Conservation (phyloP, 208 protist species). For the Trypanosoma theileri region DNA sequence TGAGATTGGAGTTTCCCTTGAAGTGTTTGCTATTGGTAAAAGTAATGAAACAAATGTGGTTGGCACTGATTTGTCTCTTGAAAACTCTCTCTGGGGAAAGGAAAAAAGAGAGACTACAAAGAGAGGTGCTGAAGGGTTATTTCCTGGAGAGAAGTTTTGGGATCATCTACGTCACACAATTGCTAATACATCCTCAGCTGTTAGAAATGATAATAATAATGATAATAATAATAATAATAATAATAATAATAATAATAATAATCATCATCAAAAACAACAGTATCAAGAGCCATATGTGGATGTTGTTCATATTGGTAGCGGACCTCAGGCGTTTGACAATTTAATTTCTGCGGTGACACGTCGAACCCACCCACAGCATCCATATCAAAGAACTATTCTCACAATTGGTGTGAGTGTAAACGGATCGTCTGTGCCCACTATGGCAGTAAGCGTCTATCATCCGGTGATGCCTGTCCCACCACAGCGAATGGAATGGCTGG, state of each 20-base stretch:
- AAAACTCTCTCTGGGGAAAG: neutral
- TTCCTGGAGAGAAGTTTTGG: conserved; percentile 16
- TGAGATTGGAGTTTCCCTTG: conserved; percentile 51
- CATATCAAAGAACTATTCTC: conserved; percentile 41
- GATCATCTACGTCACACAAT: neutral
- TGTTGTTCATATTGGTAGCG: conserved; percentile 21
- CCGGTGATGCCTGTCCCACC: conserved; percentile 40
- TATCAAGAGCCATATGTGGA: neutral
- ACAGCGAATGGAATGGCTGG: conserved; percentile 37
- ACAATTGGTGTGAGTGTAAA: conserved; percentile 38
- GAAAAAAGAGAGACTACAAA: neutral
- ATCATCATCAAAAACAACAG: too few relatives aligned
- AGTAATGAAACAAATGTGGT: neutral
- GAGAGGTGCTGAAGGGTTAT: neutral
- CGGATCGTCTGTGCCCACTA: conserved; percentile 43
- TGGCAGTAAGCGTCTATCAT: conserved; percentile 69
- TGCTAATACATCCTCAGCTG: too few relatives aligned
- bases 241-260: neutral
- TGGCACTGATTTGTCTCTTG: too few relatives aligned
- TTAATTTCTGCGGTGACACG: conserved; percentile 39
- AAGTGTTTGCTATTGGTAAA: conserved; percentile 64
- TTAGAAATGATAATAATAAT: too few relatives aligned
- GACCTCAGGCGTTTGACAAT: conserved; percentile 20
- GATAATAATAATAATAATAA: neutral
- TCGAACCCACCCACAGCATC: conserved; percentile 51